Percentiles rank a stretch among this genome's conserved stretches.
Conservation (phyloP, 208 protist species). For the Trypanosoma cruzi region DNA sequence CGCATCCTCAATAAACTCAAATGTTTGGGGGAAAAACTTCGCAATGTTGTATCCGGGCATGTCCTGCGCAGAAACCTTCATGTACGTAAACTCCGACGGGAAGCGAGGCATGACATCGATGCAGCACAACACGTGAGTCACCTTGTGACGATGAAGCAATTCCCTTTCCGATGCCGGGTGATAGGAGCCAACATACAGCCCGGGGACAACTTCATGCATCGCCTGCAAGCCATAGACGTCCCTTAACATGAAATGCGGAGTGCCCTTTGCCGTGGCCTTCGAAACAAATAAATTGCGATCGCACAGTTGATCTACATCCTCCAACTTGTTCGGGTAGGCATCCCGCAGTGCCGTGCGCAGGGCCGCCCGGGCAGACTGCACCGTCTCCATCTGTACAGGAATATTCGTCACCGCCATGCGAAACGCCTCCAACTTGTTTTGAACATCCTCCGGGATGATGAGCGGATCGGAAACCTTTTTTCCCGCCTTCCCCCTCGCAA, state of each 20-base stretch:
- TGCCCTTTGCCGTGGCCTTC: background rate
- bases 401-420: conserved; percentile 70
- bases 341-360: conserved; percentile 31
- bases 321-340: conserved; percentile 11
- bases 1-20: conserved; percentile 78
- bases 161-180: conserved; percentile 48
- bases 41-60: conserved; percentile 45
- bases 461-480: conserved; percentile 28
- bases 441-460: conserved; percentile 29
- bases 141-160: conserved; percentile 40
- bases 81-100: conserved; percentile 61
- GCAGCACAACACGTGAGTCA: conserved; percentile 82
- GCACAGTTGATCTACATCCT: conserved; percentile 21
- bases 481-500: conserved; percentile 20
- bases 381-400: conserved; percentile 30
- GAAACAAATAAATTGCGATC: background rate
- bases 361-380: conserved; percentile 21
- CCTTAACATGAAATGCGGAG: conserved; percentile 21
- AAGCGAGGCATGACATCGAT: conserved; percentile 58
- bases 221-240: conserved; percentile 29
- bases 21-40: conserved; percentile 53
- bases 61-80: conserved; percentile 53
- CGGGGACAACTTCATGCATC: conserved; percentile 83
- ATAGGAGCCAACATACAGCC: conserved; percentile 83
- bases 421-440: conserved; percentile 42